A percentile compares a stretch with the other conserved stretches of the same genome.
Conservation (phyloP, 768 basidiomycete species). For the Russula olivacea region DNA sequence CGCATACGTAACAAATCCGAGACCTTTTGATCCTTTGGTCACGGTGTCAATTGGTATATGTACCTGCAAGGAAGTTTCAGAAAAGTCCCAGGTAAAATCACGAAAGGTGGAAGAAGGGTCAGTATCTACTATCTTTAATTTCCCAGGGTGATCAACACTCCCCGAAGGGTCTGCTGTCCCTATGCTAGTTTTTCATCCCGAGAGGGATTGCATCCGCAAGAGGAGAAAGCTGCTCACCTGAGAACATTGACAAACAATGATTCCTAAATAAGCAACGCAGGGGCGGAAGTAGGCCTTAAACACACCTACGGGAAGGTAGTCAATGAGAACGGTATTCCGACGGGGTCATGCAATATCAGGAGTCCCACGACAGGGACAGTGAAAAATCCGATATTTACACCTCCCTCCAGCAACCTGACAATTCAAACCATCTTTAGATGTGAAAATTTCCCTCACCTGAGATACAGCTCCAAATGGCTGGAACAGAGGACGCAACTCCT, state of each 20-base stretch:
- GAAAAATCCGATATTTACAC: slow-evolving; percentile 42
- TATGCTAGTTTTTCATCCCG: slow-evolving; percentile 45
- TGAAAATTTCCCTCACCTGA: slow-evolving; percentile 56
- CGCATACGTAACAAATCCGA: slow-evolving; percentile 54
- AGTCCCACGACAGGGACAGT: not conserved
- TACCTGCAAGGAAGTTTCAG: slow-evolving; percentile 34
- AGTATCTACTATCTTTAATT: slow-evolving; percentile 24
- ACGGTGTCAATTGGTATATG: slow-evolving; percentile 50
- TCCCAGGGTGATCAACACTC: slow-evolving; percentile 45
- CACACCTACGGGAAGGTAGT: slow-evolving; percentile 15
- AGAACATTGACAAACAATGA: not conserved
- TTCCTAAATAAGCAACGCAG: slow-evolving; percentile 4
- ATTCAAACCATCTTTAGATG: slow-evolving; percentile 6
- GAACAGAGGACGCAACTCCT: slow-evolving; percentile 64
- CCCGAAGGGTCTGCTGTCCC: slow-evolving; percentile 60
- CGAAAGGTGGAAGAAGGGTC: slow-evolving; percentile 1
- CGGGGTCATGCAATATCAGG: slow-evolving; percentile 33
- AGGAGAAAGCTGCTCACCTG: slow-evolving; percentile 37
- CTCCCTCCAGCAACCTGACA: slow-evolving; percentile 23
- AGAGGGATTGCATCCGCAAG: not conserved
- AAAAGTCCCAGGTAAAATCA: not conserved
- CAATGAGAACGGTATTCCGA: slow-evolving; percentile 6
- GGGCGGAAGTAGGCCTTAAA: slow-evolving; percentile 7
- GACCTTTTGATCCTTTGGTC: slow-evolving; percentile 49
- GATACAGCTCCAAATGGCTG: slow-evolving; percentile 61